Conservation (phyloP, 768 basidiomycete genomes). For the Lactarius hengduanensis region DNA sequence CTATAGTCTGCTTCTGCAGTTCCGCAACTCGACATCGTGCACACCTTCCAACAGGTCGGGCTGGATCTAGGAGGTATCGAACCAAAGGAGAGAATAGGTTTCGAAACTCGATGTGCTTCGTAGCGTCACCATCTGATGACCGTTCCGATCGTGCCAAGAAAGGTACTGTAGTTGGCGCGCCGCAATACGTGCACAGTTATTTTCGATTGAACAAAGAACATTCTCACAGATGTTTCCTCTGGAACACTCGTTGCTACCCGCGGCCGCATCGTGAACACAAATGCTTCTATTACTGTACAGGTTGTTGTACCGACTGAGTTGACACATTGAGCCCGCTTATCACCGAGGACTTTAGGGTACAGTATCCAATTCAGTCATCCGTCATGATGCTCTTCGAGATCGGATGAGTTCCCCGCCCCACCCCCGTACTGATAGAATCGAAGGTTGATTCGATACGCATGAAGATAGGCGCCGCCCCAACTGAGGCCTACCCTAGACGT, state of each 20-base stretch:
- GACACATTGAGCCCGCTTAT: neutral
- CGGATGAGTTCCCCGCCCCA: neutral
- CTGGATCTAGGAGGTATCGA: neutral
- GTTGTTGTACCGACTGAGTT: neutral
- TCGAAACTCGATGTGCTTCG: neutral
- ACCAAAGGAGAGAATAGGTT: neutral
- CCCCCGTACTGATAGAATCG: neutral
- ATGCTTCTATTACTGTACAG: conserved; percentile 1
- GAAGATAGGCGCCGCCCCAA: neutral
- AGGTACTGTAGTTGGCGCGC: conserved; percentile 1
- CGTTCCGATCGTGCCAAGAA: neutral
- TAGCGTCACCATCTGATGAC: neutral
- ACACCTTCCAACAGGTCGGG: neutral
- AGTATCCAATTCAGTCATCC: neutral
- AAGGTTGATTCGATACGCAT: neutral
- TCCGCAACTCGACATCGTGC: neutral
- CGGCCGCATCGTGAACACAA: neutral
- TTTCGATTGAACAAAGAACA: neutral
- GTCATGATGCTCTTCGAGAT: neutral
- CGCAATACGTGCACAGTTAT: neutral
- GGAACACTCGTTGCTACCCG: neutral
- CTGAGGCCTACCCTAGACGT: no score
- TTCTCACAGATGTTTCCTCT: conserved; percentile 4
- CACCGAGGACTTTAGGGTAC: neutral
- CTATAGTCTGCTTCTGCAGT: neutral